Conservation (phyloP, 192 early-diverging fungal genomes). For the Mortierella hygrophila region DNA sequence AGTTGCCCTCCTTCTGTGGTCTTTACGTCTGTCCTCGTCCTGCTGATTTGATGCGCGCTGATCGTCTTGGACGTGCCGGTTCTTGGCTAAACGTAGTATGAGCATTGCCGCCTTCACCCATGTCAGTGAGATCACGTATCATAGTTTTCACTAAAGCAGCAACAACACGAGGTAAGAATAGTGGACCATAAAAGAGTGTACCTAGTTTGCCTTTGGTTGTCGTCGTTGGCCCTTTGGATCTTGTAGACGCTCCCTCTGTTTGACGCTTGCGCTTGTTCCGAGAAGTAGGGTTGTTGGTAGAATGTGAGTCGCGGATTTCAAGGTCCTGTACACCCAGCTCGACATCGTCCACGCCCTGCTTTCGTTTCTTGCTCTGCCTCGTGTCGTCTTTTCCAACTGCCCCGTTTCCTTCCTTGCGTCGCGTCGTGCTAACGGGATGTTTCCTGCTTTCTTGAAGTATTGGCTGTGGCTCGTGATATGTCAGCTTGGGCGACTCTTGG, state of each 20-base stretch:
- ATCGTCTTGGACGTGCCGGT: slow-evolving; percentile 8
- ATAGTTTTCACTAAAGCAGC: background rate
- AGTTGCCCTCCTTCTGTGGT: background rate
- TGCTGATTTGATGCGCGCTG: slow-evolving; percentile 18
- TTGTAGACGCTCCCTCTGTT: background rate
- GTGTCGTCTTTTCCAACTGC: background rate
- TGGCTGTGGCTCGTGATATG: background rate
- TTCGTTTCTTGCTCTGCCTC: slow-evolving; percentile 1
- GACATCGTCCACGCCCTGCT: background rate
- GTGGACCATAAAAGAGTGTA: background rate
- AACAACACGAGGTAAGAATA: background rate
- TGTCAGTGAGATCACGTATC: slow-evolving; percentile 18
- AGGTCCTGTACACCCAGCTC: slow-evolving; percentile 26
- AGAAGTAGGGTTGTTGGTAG: background rate
- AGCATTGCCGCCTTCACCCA: slow-evolving; percentile 22
- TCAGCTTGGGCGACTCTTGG: background rate
- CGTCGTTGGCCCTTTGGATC: background rate
- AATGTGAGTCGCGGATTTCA: slow-evolving; percentile 5
- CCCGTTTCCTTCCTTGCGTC: background rate
- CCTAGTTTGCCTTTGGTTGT: slow-evolving; percentile 5
- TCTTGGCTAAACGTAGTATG: slow-evolving; percentile 13
- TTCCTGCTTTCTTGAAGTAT: background rate
- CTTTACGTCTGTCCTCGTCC: slow-evolving; percentile 5
- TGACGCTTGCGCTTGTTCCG: background rate
- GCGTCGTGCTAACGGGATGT: background rate